Evolutionary conservation across 108 stramenopile genomes (phyloP).

Genomic region (Cyclotella cryptica): DNA sequence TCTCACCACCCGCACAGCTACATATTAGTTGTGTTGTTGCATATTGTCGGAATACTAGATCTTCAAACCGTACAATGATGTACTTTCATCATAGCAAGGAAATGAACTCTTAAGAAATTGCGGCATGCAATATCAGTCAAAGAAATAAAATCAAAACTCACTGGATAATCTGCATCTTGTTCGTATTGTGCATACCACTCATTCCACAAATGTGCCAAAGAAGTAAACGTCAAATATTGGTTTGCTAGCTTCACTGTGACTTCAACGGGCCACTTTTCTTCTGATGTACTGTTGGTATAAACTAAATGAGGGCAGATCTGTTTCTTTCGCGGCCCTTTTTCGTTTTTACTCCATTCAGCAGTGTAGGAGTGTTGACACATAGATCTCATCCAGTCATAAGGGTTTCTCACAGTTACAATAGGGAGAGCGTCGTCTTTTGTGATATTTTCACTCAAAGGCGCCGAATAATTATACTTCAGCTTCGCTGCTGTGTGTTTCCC

Average conservation of each 20-base stretch:
- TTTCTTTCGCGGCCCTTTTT: not conserved
- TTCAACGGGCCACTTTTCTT: constrained; percentile 25
- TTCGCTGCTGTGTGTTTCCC: constrained; percentile 85
- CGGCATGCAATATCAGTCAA: no score
- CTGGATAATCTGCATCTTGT: constrained; percentile 54
- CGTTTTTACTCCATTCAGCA: constrained; percentile 59
- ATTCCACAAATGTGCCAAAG: constrained; percentile 68
- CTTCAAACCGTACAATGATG: constrained; percentile 81
- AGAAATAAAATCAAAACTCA: not conserved
- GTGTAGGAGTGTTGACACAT: constrained; percentile 82
- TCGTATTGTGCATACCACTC: constrained; percentile 72
- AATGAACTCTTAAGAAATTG: not conserved
- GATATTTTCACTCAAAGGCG: constrained; percentile 51
- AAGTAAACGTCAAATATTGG: constrained; percentile 30
- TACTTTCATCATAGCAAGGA: not conserved
- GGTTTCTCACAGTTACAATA: constrained; percentile 72
- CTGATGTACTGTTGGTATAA: constrained; percentile 1
- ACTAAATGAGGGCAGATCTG: constrained; percentile 75
- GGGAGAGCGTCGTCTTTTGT: constrained; percentile 73
- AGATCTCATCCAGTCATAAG: constrained; percentile 77
- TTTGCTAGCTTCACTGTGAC: constrained; percentile 37
- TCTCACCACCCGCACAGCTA: constrained; percentile 69
- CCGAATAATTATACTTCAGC: constrained; percentile 58
- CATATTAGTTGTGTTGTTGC: constrained; percentile 64
- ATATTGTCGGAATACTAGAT: constrained; percentile 72